Conservation (phyloP, 495 filamentous ascomycete species). For the Penicillium dipodomyicola region DNA sequence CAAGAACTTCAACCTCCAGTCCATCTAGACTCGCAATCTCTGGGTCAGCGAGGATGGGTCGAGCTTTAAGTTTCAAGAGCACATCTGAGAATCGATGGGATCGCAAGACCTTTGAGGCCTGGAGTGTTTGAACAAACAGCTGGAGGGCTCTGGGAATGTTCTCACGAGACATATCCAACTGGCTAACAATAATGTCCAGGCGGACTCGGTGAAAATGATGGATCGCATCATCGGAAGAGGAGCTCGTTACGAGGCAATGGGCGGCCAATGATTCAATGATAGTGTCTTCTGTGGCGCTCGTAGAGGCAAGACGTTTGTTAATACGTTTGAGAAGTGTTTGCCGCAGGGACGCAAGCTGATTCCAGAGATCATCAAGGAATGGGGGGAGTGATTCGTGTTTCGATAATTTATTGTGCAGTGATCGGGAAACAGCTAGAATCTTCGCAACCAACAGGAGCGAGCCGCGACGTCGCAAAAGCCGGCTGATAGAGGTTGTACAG, state of each 20-base stretch:
- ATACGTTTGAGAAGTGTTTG: conserved; percentile 62
- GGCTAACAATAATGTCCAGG: conserved; percentile 59
- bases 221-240: conserved; percentile 75
- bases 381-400: conserved; percentile 49
- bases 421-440: conserved; percentile 71
- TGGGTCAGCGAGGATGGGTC: conserved; percentile 66
- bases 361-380: conserved; percentile 60
- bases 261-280: conserved; percentile 74
- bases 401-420: conserved; percentile 65
- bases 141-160: conserved; percentile 61
- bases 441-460: conserved; percentile 71
- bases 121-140: conserved; percentile 74
- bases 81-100: conserved; percentile 70
- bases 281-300: conserved; percentile 45
- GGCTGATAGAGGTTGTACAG: conserved; percentile 53
- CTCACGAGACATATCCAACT: conserved; percentile 45
- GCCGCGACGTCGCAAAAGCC: conserved; percentile 55
- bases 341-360: conserved; percentile 58
- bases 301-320: conserved; percentile 61
- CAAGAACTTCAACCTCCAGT: conserved; percentile 76
- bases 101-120: conserved; percentile 69
- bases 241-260: conserved; percentile 78
- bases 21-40: conserved; percentile 63
- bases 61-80: conserved; percentile 64
- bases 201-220: conserved; percentile 78